These are phyloP conservation scores for Knoxia roxburghii DNA, from an alignment of 257 asterid genomes.

Conservation along the genomic window DNA sequence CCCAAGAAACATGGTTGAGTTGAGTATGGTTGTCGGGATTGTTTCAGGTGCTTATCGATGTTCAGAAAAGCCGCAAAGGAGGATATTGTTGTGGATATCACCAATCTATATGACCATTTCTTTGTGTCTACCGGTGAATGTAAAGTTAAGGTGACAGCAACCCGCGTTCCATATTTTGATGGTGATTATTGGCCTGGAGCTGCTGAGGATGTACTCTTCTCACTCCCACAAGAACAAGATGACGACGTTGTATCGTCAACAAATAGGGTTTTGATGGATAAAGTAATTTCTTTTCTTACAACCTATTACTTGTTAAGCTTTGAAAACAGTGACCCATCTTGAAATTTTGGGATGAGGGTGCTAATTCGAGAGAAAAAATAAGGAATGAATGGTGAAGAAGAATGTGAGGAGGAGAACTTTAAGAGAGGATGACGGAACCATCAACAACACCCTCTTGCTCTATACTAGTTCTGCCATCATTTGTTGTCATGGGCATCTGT, in stretches of 20 bases:
- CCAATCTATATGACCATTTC: slow-evolving; percentile 86
- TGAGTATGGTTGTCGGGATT: slow-evolving; percentile 15
- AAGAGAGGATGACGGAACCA: no score
- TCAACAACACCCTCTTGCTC: no score
- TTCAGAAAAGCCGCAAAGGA: slow-evolving; percentile 80
- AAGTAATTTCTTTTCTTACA: slow-evolving; percentile 44
- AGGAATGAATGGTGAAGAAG: no score
- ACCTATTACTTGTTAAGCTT: slow-evolving; percentile 1
- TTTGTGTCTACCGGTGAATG: slow-evolving; percentile 75
- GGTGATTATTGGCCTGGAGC: slow-evolving; percentile 99
- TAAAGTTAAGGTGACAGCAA: slow-evolving; percentile 91
- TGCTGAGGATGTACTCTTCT: slow-evolving; percentile 87
- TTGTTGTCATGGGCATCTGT: neutral
- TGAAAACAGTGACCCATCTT: no score
- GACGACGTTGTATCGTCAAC: slow-evolving; percentile 64
- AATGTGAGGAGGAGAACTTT: no score
- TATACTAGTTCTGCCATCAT: neutral
- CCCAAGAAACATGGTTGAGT: neutral
- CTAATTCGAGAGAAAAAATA: no score
- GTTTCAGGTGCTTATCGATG: slow-evolving; percentile 90
- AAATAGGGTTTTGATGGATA: slow-evolving; percentile 82
- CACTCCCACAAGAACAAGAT: slow-evolving; percentile 90
- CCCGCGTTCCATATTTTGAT: slow-evolving; percentile 93
- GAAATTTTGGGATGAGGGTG: no score
- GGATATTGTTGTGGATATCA: slow-evolving; percentile 72